Conservation (phyloP, 78 protist species). For the Dictyostelium brefeldianum region DNA sequence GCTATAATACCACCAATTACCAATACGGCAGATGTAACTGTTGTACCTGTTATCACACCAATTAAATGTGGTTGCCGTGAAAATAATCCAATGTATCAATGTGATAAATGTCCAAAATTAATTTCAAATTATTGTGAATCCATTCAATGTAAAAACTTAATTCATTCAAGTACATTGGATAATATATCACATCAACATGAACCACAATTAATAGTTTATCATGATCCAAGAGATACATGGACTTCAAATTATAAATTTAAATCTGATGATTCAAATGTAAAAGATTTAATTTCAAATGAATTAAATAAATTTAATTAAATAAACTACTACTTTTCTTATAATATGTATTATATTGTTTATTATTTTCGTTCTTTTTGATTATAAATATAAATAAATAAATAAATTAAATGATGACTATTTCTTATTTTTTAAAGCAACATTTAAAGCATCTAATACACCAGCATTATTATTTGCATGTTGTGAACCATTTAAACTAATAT, state of each 20-base stretch:
- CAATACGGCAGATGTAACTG: not conserved
- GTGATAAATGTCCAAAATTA: not conserved
- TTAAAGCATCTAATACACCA: conserved; percentile 33
- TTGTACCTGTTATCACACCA: not conserved
- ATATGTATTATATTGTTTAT: too few species aligned
- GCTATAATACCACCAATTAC: not conserved
- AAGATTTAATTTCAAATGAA: not conserved
- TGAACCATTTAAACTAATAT: not conserved
- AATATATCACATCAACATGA: not conserved
- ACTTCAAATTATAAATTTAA: not conserved
- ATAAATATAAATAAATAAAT: too few species aligned
- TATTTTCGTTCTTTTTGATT: too few species aligned
- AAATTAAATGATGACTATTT: not conserved
- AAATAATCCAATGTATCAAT: not conserved
- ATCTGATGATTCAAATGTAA: not conserved
- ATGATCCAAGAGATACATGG: not conserved
- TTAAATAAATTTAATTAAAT: conserved; percentile 1
- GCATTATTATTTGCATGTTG: not conserved
- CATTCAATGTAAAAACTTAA: not conserved
- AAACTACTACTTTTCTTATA: too few species aligned
- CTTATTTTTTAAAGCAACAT: conserved; percentile 42
- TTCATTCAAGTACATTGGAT: not conserved
- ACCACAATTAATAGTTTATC: not conserved
- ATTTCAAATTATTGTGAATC: conserved; percentile 11
- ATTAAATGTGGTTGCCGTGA: conserved; percentile 11